Conservation (phyloP, 805 yeast genomes). For the Sugiyamaella smithiae region DNA sequence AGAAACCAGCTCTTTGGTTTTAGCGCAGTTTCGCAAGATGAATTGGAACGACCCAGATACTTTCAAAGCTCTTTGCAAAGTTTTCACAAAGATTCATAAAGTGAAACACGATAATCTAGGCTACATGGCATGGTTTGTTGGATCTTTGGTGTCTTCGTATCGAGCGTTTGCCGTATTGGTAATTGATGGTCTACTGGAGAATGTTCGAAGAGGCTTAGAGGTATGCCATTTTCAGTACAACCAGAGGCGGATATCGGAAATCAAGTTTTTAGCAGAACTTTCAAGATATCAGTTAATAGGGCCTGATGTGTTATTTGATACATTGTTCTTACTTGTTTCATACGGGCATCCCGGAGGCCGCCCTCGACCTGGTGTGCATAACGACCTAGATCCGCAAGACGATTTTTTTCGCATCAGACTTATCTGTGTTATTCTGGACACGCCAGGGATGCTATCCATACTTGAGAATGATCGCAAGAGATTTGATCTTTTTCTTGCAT, state of each 20-base stretch:
- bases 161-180: constrained; percentile 44
- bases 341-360: constrained; percentile 60
- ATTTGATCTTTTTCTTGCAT: constrained; percentile 46
- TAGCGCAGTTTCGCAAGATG: constrained; percentile 42
- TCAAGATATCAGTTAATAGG: constrained; percentile 48
- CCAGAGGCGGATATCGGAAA: constrained; percentile 59
- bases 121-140: constrained; percentile 48
- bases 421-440: constrained; percentile 43
- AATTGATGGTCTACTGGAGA: constrained; percentile 64
- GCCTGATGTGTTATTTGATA: constrained; percentile 46
- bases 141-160: constrained; percentile 35
- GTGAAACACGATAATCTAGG: constrained; percentile 56
- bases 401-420: constrained; percentile 72
- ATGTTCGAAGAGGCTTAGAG: constrained; percentile 65
- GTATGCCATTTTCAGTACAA: constrained; percentile 55
- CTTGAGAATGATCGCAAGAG: constrained; percentile 9
- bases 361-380: constrained; percentile 45
- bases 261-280: constrained; percentile 58
- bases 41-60: constrained; percentile 46
- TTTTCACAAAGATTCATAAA: constrained; percentile 60
- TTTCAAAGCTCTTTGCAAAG: constrained; percentile 35
- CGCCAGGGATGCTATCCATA: constrained; percentile 10
- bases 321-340: constrained; percentile 55
- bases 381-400: constrained; percentile 57
- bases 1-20: constrained; percentile 37